Conservation (phyloP, 2,329 filamentous ascomycete genomes). For the Aureobasidium sp. region DNA sequence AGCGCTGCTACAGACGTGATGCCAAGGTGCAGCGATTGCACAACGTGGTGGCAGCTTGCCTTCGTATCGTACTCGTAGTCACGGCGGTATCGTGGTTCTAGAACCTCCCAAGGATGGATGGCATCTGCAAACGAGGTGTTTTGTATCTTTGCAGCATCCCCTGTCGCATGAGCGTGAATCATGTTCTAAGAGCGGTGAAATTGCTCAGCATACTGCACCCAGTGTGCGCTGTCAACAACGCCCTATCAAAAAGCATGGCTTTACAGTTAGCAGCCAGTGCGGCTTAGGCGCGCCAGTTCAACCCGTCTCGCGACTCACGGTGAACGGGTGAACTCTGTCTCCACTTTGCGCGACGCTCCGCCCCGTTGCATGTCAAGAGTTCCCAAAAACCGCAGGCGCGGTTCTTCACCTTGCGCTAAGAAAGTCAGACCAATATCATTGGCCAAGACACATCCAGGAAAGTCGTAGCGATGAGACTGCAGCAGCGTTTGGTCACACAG, state of each 20-base stretch:
- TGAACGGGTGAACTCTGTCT: slow-evolving; percentile 6
- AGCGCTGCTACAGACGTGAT: background rate
- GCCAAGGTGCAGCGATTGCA: background rate
- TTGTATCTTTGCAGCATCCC: background rate
- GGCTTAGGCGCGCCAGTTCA: background rate
- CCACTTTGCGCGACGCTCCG: slow-evolving; percentile 14
- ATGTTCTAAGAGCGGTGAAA: background rate
- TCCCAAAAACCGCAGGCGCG: background rate
- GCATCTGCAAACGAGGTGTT: background rate
- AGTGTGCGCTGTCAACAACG: background rate
- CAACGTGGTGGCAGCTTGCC: slow-evolving; percentile 7
- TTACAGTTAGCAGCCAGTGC: background rate
- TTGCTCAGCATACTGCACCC: background rate
- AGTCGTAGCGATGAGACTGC: background rate
- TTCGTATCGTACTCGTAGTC: background rate
- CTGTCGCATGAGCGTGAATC: background rate
- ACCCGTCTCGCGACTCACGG: background rate
- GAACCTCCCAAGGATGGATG: background rate
- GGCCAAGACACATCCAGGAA: background rate
- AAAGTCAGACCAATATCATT: background rate
- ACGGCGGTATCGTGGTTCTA: slow-evolving; percentile 8
- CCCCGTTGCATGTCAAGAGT: slow-evolving; percentile 13
- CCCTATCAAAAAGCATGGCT: background rate
- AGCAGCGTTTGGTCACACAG: slow-evolving; percentile 9
- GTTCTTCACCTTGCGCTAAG: slow-evolving; percentile 11